These are phyloP conservation scores for Russula emetica DNA, from an alignment of 768 basidiomycete species.

Conservation along the genomic window DNA sequence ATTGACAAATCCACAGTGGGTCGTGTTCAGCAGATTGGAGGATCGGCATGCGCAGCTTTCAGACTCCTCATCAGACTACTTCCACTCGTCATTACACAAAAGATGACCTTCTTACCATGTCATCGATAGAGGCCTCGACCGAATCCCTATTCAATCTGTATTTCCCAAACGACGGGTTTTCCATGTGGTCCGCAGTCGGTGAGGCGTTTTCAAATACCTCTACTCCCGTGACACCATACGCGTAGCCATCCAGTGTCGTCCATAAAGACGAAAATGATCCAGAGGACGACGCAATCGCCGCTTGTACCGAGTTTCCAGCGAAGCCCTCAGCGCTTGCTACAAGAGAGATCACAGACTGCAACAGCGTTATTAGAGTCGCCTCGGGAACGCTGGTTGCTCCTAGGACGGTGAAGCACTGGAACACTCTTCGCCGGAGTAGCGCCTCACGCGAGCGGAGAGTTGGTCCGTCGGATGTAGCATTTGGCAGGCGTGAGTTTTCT, in stretches of 20 bases:
- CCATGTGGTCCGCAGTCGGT: constrained; percentile 30
- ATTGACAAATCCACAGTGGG: constrained; percentile 62
- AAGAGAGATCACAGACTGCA: constrained; percentile 75
- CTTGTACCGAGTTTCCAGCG: constrained; percentile 79
- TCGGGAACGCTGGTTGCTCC: constrained; percentile 79
- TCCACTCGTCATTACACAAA: not conserved
- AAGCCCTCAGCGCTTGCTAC: constrained; percentile 88
- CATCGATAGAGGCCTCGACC: constrained; percentile 75
- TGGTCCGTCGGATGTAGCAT: constrained; percentile 41
- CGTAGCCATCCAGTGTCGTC: constrained; percentile 85
- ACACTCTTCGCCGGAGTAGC: constrained; percentile 75
- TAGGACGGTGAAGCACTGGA: constrained; percentile 83
- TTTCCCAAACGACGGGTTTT: constrained; percentile 36
- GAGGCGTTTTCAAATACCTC: constrained; percentile 48
- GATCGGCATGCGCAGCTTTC: constrained; percentile 69
- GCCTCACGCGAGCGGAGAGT: constrained; percentile 75
- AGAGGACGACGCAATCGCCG: constrained; percentile 81
- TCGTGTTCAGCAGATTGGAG: constrained; percentile 86
- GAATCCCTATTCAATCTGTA: constrained; percentile 69
- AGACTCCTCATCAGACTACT: constrained; percentile 1
- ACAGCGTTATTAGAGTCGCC: constrained; percentile 69
- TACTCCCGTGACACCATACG: constrained; percentile 79
- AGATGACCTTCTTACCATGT: constrained; percentile 50
- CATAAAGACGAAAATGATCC: constrained; percentile 84
- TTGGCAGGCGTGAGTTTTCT: constrained; percentile 32